Percentiles rank a stretch among this genome's conserved stretches.
Conservation (phyloP, 306 rosid genomes). For the Lathyrus oleraceus region DNA sequence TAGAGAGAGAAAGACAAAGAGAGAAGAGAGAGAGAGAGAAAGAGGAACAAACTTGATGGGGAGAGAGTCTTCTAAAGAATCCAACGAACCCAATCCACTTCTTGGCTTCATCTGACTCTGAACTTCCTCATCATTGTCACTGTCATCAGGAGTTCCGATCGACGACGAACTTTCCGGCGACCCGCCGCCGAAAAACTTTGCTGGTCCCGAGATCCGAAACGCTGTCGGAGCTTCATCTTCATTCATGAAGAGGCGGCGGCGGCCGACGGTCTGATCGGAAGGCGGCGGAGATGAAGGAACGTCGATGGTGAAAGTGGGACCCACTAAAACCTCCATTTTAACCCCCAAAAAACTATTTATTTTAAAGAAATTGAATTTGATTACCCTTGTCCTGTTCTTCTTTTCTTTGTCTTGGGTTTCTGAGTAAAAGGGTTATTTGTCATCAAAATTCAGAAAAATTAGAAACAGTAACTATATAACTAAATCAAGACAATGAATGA, state of each 20-base stretch:
- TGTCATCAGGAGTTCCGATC: slow-evolving; percentile 78
- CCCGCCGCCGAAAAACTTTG: slow-evolving; percentile 39
- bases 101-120: slow-evolving; percentile 54
- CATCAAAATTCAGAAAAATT: slow-evolving; percentile 54
- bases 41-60: slow-evolving; percentile 72
- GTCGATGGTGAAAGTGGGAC: slow-evolving; percentile 63
- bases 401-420: slow-evolving; percentile 52
- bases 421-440: slow-evolving; percentile 48
- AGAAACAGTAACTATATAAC: background rate
- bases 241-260: slow-evolving; percentile 33
- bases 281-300: slow-evolving; percentile 48
- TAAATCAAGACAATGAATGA: background rate
- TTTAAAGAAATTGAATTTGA: background rate
- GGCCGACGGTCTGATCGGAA: background rate
- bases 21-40: background rate
- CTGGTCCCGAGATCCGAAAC: slow-evolving; percentile 26
- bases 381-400: slow-evolving; percentile 67
- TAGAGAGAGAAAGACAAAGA: background rate
- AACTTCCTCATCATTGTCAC: slow-evolving; percentile 54
- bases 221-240: slow-evolving; percentile 22
- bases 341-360: background rate
- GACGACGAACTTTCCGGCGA: slow-evolving; percentile 69
- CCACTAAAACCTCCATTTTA: slow-evolving; percentile 74
- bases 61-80: slow-evolving; percentile 74
- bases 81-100: slow-evolving; percentile 51